Evolutionary conservation across 2,329 filamentous ascomycete species (phyloP), one percentile per base, ranked within the genome.

Genomic region (Arthroderma sp.): DNA sequence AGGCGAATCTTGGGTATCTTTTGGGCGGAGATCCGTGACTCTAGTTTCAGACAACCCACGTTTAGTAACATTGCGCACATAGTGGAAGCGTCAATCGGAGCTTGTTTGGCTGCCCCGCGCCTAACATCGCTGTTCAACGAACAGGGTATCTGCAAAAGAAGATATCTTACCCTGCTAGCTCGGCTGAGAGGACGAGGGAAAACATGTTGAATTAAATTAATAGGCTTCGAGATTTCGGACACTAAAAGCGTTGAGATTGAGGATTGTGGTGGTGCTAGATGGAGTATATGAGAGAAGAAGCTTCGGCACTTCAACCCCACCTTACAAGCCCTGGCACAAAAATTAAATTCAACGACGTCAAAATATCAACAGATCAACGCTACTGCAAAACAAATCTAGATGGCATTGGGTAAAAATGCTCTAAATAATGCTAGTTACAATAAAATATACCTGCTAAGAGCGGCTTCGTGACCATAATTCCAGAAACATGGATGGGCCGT

Each of bases 11-110:
- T 80, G 70, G 5, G 80, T 86, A 63, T 98, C 91, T 54, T 80
- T 72, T 5, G 91, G 91, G 46, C 81, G 81, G 54, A 98, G 78
- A 58, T 91, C 83, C 48, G 87, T 95, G 48, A 98, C 87, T 38
- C 91, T 96, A 37, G 29, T n/a, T 30, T 34, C 41, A 15, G 32
- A 37, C 11, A 34, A 34, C 3, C 11, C 8, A 11, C 11, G 8
- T 9, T 9, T 34, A 9, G 8, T 34, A 34, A 34, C 8, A 34
- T 11, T 34, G 8, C 11, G 32, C 15, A 22, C 15, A 22, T 34
- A 34, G 8, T 34, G 8, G 32, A 34, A 34, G 8, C 32, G 32
- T 11, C 11, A 2, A 34, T 8, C 8, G 3, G 32, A 34, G 32
- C 8, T 8, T 9, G 32, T 8, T 34, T 8, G 32, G n/a, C 9